phyloP scores from a whole-genome alignment of 2,329 filamentous ascomycete genomes.

The Xenosphaeropsis pyriputrescens region DNA sequence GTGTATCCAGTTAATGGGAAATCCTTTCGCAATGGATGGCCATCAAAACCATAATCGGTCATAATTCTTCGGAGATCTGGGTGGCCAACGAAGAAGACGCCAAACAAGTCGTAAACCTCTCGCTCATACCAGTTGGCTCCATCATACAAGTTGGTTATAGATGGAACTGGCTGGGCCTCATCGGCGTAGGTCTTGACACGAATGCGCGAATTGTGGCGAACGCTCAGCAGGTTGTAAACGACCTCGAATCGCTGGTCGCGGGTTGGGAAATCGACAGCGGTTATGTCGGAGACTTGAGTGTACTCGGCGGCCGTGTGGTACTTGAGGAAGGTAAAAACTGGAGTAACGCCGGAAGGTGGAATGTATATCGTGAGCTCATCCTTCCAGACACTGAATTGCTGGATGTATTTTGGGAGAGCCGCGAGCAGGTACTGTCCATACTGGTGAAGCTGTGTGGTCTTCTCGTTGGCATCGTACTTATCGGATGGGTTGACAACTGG shows the following conservation, averaged over 20 bases:
- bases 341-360: slow-evolving; percentile 72
- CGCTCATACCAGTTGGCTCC: slow-evolving; percentile 98
- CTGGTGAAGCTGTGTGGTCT: slow-evolving; percentile 75
- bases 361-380: slow-evolving; percentile 95
- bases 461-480: slow-evolving; percentile 60
- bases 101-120: slow-evolving; percentile 94
- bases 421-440: slow-evolving; percentile 97
- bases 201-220: slow-evolving; percentile 92
- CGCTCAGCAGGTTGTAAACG: slow-evolving; percentile 92
- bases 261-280: slow-evolving; percentile 89
- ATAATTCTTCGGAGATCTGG: slow-evolving; percentile 94
- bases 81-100: slow-evolving; percentile 91
- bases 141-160: slow-evolving; percentile 73
- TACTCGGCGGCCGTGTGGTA: slow-evolving; percentile 86
- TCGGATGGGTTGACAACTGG: slow-evolving; percentile 84
- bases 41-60: slow-evolving; percentile 99
- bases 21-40: slow-evolving; percentile 92
- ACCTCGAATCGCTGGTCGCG: slow-evolving; percentile 93
- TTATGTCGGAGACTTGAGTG: slow-evolving; percentile 86
- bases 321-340: slow-evolving; percentile 89
- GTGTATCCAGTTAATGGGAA: slow-evolving; percentile 98
- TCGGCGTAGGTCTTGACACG: slow-evolving; percentile 98
- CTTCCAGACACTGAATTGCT: slow-evolving; percentile 99
- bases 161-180: slow-evolving; percentile 86
- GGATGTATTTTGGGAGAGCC: slow-evolving; percentile 92